Percentiles rank a stretch among this genome's conserved stretches.
Evolutionary conservation across 495 filamentous ascomycete species (phyloP).

Genomic region (Bombardia bombarda): DNA sequence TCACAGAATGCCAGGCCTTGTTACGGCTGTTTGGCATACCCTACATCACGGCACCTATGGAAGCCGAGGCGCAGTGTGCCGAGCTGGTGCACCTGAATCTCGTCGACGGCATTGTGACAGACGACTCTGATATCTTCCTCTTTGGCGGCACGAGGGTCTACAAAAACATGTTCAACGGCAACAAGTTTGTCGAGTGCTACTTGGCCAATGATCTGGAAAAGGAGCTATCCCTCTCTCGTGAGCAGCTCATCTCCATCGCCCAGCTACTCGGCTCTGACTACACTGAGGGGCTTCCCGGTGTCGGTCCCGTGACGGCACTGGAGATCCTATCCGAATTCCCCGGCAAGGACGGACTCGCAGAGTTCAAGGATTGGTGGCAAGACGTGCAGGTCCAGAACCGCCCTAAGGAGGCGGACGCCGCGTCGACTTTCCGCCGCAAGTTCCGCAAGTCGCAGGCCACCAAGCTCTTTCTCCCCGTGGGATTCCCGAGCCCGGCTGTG

Average conservation of each 20-base stretch:
- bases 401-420: constrained; percentile 44
- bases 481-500: constrained; percentile 64
- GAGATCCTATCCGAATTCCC: constrained; percentile 91
- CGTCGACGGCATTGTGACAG: constrained; percentile 97
- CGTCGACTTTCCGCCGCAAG: constrained; percentile 65
- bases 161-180: constrained; percentile 98
- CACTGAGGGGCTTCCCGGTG: constrained; percentile 79
- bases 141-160: constrained; percentile 95
- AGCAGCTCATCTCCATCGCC: constrained; percentile 77
- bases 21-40: constrained; percentile 86
- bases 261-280: constrained; percentile 91
- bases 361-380: constrained; percentile 84
- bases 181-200: constrained; percentile 96
- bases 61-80: constrained; percentile 96
- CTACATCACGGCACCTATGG: constrained; percentile 96
- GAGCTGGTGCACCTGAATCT: constrained; percentile 77
- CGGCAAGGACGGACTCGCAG: constrained; percentile 38
- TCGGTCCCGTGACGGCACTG: constrained; percentile 88
- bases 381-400: constrained; percentile 54
- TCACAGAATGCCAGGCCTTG: constrained; percentile 87
- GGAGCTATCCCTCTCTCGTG: constrained; percentile 75
- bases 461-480: constrained; percentile 75
- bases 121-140: constrained; percentile 94
- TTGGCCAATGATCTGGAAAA: constrained; percentile 78
- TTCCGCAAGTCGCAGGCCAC: constrained; percentile 65